Percentiles rank a stretch among this genome's conserved stretches.
Conservation (phyloP, 768 basidiomycete genomes). For the Xerocomellus intermedius region DNA sequence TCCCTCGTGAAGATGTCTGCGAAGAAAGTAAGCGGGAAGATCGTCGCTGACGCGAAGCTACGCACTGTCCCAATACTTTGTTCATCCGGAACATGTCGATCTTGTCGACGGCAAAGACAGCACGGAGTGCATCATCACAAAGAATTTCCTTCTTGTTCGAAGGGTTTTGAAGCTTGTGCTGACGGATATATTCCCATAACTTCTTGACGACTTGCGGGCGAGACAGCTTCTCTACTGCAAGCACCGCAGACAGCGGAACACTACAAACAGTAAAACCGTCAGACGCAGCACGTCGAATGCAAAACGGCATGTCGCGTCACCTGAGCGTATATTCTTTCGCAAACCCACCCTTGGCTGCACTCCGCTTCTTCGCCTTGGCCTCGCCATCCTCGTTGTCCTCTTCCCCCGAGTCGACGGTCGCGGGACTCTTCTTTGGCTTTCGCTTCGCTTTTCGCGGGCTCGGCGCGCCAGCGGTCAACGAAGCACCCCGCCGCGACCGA, state of each 20-base stretch:
- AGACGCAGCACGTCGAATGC: constrained; percentile 3
- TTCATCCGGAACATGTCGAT: constrained; percentile 97
- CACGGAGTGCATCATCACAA: constrained; percentile 70
- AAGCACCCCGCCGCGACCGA: constrained; percentile 48
- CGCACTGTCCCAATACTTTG: constrained; percentile 78
- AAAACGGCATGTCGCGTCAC: constrained; percentile 33
- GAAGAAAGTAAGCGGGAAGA: not conserved
- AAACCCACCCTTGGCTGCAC: constrained; percentile 68
- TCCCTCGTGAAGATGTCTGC: constrained; percentile 34
- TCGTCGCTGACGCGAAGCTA: not conserved
- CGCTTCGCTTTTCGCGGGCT: constrained; percentile 46
- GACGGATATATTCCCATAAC: constrained; percentile 88
- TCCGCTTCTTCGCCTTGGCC: constrained; percentile 50
- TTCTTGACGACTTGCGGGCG: constrained; percentile 90
- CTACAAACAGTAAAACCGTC: constrained; percentile 37
- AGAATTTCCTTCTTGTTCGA: constrained; percentile 79
- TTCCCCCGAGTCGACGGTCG: constrained; percentile 47
- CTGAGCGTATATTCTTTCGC: constrained; percentile 75
- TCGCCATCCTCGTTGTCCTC: constrained; percentile 45
- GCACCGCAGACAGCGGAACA: constrained; percentile 66
- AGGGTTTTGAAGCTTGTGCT: constrained; percentile 80
- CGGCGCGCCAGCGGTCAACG: constrained; percentile 35
- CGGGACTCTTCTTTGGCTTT: constrained; percentile 52
- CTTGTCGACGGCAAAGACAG: constrained; percentile 77
- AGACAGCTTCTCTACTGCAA: constrained; percentile 68